Evolutionary conservation across 495 filamentous ascomycete genomes (phyloP).

Genomic region (Friedmanniomyces simplex): DNA sequence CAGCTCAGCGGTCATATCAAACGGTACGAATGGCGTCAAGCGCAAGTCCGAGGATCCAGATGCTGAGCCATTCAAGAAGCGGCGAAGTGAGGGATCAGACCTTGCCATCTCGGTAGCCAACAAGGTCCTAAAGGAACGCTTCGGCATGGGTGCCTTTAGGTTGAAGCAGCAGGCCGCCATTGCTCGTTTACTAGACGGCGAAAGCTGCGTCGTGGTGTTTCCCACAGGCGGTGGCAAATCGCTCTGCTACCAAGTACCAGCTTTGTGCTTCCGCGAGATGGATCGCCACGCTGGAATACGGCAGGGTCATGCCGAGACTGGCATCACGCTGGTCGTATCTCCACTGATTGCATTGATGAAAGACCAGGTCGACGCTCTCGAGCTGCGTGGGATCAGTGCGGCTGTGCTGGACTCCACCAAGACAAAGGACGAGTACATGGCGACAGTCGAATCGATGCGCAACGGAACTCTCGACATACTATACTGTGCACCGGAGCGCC

Average conservation of each 20-base stretch:
- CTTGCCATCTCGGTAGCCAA: background rate
- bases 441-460: constrained; percentile 50
- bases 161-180: constrained; percentile 60
- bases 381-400: constrained; percentile 61
- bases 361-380: constrained; percentile 78
- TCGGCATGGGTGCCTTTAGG: constrained; percentile 43
- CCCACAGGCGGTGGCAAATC: constrained; percentile 82
- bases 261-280: constrained; percentile 66
- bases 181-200: constrained; percentile 36
- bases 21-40: background rate
- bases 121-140: background rate
- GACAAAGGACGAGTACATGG: constrained; percentile 40
- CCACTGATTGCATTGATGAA: constrained; percentile 91
- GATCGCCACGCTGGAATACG: constrained; percentile 39
- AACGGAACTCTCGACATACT: constrained; percentile 58
- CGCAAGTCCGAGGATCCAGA: constrained; percentile 1
- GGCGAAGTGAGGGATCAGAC: background rate
- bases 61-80: background rate
- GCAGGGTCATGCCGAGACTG: constrained; percentile 30
- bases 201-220: constrained; percentile 45
- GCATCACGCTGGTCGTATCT: constrained; percentile 88
- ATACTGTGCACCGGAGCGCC: constrained; percentile 94
- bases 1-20: background rate
- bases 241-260: constrained; percentile 88
- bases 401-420: constrained; percentile 66